Percentiles rank a stretch among this genome's conserved stretches.
Conservation (phyloP, 495 filamentous ascomycete species). For the Neurospora discreta region DNA sequence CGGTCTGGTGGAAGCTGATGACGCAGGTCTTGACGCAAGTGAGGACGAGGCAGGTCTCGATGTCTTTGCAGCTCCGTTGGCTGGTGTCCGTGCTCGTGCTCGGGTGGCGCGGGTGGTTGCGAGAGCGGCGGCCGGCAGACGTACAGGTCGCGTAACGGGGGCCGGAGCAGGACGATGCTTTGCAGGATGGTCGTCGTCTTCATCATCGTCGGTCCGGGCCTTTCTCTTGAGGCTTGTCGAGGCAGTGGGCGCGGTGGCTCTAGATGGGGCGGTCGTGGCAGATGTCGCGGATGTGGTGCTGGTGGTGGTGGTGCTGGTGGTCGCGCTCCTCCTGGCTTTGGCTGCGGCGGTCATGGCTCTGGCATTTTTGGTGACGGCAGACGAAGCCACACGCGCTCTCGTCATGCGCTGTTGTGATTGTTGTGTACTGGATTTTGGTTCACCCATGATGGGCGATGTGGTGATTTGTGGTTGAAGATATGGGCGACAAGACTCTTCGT, state of each 20-base stretch:
- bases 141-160: constrained; percentile 9
- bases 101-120: constrained; percentile 31
- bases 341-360: constrained; percentile 24
- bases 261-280: background rate
- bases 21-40: background rate
- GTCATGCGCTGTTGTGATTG: constrained; percentile 50
- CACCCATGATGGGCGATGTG: constrained; percentile 18
- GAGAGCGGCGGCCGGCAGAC: constrained; percentile 11
- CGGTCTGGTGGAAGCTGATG: background rate
- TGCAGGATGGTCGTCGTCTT: constrained; percentile 28
- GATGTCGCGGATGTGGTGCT: constrained; percentile 13
- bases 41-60: background rate
- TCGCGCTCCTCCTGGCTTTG: constrained; percentile 26
- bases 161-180: constrained; percentile 3
- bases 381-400: constrained; percentile 45
- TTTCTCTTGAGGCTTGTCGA: constrained; percentile 30
- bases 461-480: background rate
- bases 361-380: constrained; percentile 27
- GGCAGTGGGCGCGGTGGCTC: background rate
- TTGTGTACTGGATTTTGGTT: constrained; percentile 19
- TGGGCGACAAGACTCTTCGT: background rate
- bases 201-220: constrained; percentile 31
- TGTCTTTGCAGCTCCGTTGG: constrained; percentile 1
- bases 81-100: constrained; percentile 34
- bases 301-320: constrained; percentile 13